Evolutionary conservation across 179 eudicot species (phyloP), one percentile per base, ranked within the genome.

Genomic region (Vitellaria paradoxa): DNA sequence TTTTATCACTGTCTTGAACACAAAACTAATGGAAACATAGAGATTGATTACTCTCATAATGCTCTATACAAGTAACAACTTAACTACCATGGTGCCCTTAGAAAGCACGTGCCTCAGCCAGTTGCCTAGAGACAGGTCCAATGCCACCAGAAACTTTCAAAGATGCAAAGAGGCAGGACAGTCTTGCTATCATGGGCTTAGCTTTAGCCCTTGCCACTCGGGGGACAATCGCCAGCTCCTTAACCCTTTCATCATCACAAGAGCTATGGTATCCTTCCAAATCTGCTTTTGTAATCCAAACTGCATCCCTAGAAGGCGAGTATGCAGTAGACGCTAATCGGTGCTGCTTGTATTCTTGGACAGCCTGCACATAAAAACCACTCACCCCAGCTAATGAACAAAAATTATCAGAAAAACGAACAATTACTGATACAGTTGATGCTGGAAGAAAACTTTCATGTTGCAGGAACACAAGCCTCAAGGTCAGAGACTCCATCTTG

Each of bases 261-360:
- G 90, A 78, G 70, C 87, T 79, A 55, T 71, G 68, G 62, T 87
- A 87, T 6, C 90, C 90, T 80, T 87, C 90, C 68, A 87, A 80
- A 82, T 87, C 90, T 62, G 84, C 90, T 78, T 87, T 84, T 18
- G 90, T 87, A 60, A 87, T 87, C 59, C 85, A 72, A 52, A 87
- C 88, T 45, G 84, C 85, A 78, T 87, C 90, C 55, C 80, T 79
- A n/a, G 88, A 80, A 23, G 84, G 78, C 45, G 84, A 82, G 9
- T 42, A 53, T 26, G 77, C 20, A 14, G 53, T 20, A 24, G 77
- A 78, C n/a, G 82, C 78, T 59, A 64, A 59, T 21, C 83, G 82
- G 37, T 70, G 84, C 72, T 84, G 90, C 74, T 76, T 79, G 80
- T 74, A 87, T 80, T 82, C 90, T 82, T 77, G 84, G 59, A 87